phyloP scores from a whole-genome alignment of 306 rosid species.

The Arachis hypogaea region DNA sequence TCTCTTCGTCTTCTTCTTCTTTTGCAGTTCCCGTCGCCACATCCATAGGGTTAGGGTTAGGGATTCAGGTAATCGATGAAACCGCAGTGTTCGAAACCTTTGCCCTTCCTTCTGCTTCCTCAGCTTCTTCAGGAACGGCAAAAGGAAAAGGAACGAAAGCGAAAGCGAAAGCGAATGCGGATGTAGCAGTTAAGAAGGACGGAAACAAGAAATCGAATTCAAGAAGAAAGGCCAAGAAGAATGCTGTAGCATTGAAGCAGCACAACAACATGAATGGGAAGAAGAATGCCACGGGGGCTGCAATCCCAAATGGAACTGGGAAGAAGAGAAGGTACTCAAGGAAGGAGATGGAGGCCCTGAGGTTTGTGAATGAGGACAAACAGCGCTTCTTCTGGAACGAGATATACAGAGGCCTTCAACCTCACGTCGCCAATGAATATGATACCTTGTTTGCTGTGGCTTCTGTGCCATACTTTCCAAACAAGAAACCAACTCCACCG shows the following conservation, averaged over 20 bases:
- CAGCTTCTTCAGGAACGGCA: not conserved
- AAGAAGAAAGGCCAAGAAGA: slow-evolving; percentile 2
- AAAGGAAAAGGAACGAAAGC: slow-evolving; percentile 26
- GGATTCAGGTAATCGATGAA: slow-evolving; percentile 76
- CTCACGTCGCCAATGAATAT: slow-evolving; percentile 62
- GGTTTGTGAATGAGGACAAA: slow-evolving; percentile 53
- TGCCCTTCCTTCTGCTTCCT: slow-evolving; percentile 1
- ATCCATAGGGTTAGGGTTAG: slow-evolving; percentile 29
- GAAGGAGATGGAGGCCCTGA: slow-evolving; percentile 65
- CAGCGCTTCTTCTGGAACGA: slow-evolving; percentile 68
- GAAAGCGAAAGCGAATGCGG: not conserved
- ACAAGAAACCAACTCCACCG: slow-evolving; percentile 44
- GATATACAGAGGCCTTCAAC: slow-evolving; percentile 52
- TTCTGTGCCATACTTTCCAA: slow-evolving; percentile 36
- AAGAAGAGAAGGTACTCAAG: slow-evolving; percentile 50
- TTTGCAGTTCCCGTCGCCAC: slow-evolving; percentile 16
- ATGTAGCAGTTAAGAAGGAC: not conserved
- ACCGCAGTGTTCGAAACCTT: slow-evolving; percentile 70
- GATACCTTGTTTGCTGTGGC: slow-evolving; percentile 51
- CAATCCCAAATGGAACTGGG: not conserved
- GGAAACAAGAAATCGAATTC: not conserved
- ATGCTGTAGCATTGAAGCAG: not conserved
- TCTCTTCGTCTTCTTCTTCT: not conserved
- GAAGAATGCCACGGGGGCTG: not conserved
- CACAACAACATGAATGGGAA: not conserved